phyloP scores from a whole-genome alignment of 78 protist genomes.

The Isochrysis galbana region DNA sequence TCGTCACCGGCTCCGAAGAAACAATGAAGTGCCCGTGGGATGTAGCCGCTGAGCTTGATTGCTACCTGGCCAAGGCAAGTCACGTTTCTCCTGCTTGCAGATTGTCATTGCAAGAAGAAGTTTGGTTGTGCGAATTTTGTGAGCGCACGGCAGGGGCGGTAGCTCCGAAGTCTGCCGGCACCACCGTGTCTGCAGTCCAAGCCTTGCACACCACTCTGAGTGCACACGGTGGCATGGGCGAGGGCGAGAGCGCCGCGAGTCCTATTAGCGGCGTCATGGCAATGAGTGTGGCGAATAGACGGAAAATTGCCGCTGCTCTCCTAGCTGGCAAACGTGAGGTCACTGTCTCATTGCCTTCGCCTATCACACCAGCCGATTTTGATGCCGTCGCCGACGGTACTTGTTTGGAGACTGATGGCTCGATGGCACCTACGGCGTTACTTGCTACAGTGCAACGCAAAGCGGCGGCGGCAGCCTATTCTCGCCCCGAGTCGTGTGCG shows the following conservation, averaged over 20 bases:
- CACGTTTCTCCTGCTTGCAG: conserved; percentile 61
- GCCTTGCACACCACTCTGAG: no score
- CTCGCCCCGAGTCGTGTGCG: background rate
- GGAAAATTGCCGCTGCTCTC: background rate
- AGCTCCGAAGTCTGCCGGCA: no score
- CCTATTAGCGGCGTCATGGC: background rate
- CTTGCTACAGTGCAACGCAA: background rate
- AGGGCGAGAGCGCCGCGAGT: no score
- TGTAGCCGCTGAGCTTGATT: background rate
- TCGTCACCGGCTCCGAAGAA: background rate
- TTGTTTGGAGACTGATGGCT: background rate
- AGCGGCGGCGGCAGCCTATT: background rate
- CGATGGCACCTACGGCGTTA: background rate
- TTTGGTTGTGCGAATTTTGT: no score
- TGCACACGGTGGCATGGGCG: no score
- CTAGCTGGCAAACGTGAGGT: background rate
- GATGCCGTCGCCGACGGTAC: background rate
- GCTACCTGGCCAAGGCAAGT: background rate
- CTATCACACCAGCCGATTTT: background rate
- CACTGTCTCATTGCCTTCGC: background rate
- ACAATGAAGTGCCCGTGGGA: conserved; percentile 27
- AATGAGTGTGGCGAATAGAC: background rate
- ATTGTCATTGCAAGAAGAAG: conserved; percentile 36
- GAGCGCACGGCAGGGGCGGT: no score
- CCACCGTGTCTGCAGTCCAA: no score